Base-by-base conservation (phyloP, 768 basidiomycete species). In the Trametes villosa region DNA sequence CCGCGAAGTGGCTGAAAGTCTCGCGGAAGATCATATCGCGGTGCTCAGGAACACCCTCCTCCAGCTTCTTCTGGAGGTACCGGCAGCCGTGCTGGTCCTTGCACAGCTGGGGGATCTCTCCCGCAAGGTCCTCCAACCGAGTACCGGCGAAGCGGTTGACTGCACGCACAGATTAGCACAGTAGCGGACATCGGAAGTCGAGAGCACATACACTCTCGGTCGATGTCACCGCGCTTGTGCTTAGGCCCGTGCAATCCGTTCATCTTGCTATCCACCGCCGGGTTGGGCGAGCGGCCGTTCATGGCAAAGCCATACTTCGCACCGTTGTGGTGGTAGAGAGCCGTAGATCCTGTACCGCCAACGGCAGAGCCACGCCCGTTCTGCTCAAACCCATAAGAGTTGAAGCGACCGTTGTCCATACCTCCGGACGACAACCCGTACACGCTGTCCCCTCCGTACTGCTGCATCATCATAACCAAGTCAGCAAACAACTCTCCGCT, bases 71-170 rank as follows among this genome's bases (percentile, higher is more conserved):
- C 77, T 99, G 97, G 58, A 99, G 78, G 72, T 98, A 99, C 34
- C 97, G 86, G 71, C 97, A 99, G 2, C 97, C 97, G 74, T 98
- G 96, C 75, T 99, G 97, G 75, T 99, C 97, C 74, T 98, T 98
- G 85, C 97, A 98, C 18, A 99, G 77, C 0, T 86, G 80, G 15
- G 94, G 87, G 60, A 99, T 96, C 75, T 99, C 96, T 59, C 96
- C 96, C 66, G 91, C 89, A 24, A 99, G 78, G 69, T 99, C 97
- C 71, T 99, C 97, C 54, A 99, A 81, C 42, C 95, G 88, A 30
- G 94, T 96, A 8, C 96, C 96, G 30, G 96, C 89, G 72, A 98
- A 99, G 6, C 97, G 89, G 78, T 99, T 99, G 76, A 96, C 95
- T 95, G 54, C 0, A 45, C 53, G 31, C 9, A 44, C 40, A n/a